These are phyloP conservation scores for Sicyos edulis DNA, from an alignment of 306 rosid species.

Conservation along the genomic window DNA sequence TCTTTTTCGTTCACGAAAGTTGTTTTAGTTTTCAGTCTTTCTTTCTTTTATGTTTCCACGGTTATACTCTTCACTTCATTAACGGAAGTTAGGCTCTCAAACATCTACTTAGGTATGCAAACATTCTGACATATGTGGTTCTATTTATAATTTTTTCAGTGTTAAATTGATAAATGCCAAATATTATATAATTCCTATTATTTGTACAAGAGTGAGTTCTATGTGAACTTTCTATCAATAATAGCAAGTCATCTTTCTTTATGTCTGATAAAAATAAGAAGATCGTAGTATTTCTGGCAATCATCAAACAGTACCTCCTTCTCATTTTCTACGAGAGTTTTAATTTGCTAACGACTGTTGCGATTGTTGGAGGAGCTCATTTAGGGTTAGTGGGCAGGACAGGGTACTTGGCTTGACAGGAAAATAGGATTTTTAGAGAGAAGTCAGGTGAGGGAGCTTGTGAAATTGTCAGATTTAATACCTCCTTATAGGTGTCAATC, in stretches of 20 bases:
- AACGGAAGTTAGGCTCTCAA: neutral
- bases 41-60: neutral
- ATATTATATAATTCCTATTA: slow-evolving; percentile 4
- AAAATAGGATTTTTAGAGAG: no score
- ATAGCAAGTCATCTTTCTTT: neutral
- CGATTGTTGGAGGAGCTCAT: no score
- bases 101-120: slow-evolving; percentile 1
- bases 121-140: neutral
- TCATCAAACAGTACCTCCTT: no score
- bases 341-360: no score
- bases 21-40: slow-evolving; percentile 5
- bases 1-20: neutral
- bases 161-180: neutral
- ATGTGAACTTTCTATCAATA: neutral
- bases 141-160: neutral
- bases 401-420: no score
- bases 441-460: no score
- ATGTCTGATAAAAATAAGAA: neutral
- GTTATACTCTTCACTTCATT: neutral
- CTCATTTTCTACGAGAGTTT: no score
- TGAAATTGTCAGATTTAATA: no score
- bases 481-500: no score
- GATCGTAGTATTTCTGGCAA: no score
- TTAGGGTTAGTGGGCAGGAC: no score
- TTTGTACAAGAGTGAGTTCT: neutral